Base-by-base conservation (phyloP, 441 rosid genomes). In the Hypseocharis bilobata region DNA sequence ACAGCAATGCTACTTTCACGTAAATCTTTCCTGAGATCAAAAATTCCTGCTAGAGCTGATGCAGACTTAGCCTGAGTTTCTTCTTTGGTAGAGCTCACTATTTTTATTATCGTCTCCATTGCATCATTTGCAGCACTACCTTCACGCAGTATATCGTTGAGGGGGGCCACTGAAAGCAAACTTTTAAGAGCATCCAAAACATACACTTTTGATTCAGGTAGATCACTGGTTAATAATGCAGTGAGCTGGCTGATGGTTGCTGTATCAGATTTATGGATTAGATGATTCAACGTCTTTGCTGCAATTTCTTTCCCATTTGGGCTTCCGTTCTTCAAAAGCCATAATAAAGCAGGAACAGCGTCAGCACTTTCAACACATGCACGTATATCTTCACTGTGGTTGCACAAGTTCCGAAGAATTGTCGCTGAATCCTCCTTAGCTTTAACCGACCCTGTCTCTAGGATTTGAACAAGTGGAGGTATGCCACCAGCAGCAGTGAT, bases 401-500 rank as follows among this genome's bases (percentile, higher is more conserved):
- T 88, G 84, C 99, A 95, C 45, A 95, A 83, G 76, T 95, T 95
- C 80, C 98, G 78, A 65, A 92, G 95, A 80, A 92, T 95, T 49
- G 87, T 80, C 60, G 99, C 99, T 36, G 99, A 89, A 77, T 95
- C 97, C 82, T 95, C 99, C 85, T 88, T 92, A 65, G 98, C 98
- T 84, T 88, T 95, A 61, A 85, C 93, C 60, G 98, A 95, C 13
- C 99, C 99, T 40, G 91, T 88, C 86, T 95, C 99, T 60, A 95
- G 80, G 80, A 95, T 92, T 73, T 88, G 99, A 73, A 95, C 99
- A 60, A 95, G 96, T 10, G 99, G 99, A 77, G 99, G 99, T 78
- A 95, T 95, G 62, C 99, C 99, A 85, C 98, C 99, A 74, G 99
- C 99, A 71, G 99, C 99, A 60, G 99, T 95, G 77, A 95, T 92